Evolutionary conservation across 148 eudicot genomes (phyloP).

Genomic region (Fallopia convolvulus): DNA sequence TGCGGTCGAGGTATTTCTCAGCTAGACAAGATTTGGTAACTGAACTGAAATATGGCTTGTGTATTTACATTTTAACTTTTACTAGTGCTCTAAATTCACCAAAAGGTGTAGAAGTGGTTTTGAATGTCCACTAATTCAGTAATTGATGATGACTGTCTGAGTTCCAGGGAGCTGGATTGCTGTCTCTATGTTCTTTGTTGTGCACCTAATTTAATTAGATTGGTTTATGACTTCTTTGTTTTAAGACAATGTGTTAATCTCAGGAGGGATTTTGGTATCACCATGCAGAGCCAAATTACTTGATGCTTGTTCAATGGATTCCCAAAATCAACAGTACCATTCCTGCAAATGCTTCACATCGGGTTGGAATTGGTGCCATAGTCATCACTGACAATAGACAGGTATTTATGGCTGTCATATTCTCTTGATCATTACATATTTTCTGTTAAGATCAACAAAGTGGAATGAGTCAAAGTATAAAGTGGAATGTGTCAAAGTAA

Average conservation of each 20-base stretch:
- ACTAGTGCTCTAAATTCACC: neutral
- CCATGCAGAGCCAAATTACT: slow-evolving; percentile 73
- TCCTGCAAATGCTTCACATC: slow-evolving; percentile 79
- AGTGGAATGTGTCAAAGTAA: neutral
- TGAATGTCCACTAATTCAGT: neutral
- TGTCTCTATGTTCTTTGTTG: neutral
- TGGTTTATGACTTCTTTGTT: neutral
- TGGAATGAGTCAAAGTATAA: neutral
- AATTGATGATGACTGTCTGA: neutral
- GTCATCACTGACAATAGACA: slow-evolving; percentile 63
- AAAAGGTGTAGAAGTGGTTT: neutral
- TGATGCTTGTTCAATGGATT: slow-evolving; percentile 84
- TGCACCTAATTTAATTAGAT: neutral
- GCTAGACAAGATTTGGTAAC: neutral
- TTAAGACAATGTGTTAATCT: slow-evolving; percentile 15
- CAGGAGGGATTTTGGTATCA: slow-evolving; percentile 87
- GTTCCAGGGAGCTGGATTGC: neutral
- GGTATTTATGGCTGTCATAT: slow-evolving; percentile 25
- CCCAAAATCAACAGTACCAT: slow-evolving; percentile 52
- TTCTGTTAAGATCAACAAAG: neutral
- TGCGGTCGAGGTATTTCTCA: slow-evolving; percentile 48
- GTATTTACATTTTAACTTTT: neutral
- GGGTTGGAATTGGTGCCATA: slow-evolving; percentile 68
- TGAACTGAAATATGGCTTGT: neutral
- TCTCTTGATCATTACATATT: neutral